These are phyloP conservation scores for Cytidiella melzeri DNA, from an alignment of 768 basidiomycete genomes.

Conservation along the genomic window DNA sequence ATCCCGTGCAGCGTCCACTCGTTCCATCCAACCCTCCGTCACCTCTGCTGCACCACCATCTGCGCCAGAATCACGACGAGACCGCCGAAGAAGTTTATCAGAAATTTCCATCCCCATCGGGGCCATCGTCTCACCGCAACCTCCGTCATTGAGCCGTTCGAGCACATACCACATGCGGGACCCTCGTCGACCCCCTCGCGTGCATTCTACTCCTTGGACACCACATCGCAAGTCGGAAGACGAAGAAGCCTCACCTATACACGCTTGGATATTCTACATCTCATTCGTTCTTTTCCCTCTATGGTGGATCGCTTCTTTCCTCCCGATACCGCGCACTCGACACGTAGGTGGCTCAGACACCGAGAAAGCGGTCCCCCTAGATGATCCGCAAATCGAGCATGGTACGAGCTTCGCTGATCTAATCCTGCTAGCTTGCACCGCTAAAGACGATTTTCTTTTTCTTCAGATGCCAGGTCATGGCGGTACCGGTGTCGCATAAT, in stretches of 20 bases:
- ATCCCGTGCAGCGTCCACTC: slow-evolving; percentile 33
- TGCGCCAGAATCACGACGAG: slow-evolving; percentile 5
- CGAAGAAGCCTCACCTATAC: slow-evolving; percentile 43
- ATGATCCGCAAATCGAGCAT: slow-evolving; percentile 75
- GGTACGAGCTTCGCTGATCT: slow-evolving; percentile 37
- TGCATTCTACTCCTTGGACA: slow-evolving; percentile 57
- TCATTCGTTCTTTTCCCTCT: slow-evolving; percentile 59
- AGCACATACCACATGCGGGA: slow-evolving; percentile 75
- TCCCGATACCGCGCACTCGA: slow-evolving; percentile 58
- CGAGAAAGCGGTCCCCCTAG: slow-evolving; percentile 68
- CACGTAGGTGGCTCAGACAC: slow-evolving; percentile 45
- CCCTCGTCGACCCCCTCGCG: slow-evolving; percentile 57
- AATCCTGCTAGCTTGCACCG: slow-evolving; percentile 2
- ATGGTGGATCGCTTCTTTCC: slow-evolving; percentile 57
- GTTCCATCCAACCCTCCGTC: slow-evolving; percentile 22
- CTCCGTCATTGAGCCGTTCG: slow-evolving; percentile 59
- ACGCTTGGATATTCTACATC: slow-evolving; percentile 75
- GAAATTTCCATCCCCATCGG: slow-evolving; percentile 75
- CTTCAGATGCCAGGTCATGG: slow-evolving; percentile 66
- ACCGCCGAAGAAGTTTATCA: slow-evolving; percentile 45
- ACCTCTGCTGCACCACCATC: slow-evolving; percentile 8
- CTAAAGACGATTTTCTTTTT: neutral
- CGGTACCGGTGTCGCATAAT: slow-evolving; percentile 70
- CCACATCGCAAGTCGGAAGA: slow-evolving; percentile 52
- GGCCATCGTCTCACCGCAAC: slow-evolving; percentile 72